Percentiles rank a stretch among this genome's conserved stretches.
phyloP scores from a whole-genome alignment of 306 rosid species.

The Sphenostylis stenocarpa region DNA sequence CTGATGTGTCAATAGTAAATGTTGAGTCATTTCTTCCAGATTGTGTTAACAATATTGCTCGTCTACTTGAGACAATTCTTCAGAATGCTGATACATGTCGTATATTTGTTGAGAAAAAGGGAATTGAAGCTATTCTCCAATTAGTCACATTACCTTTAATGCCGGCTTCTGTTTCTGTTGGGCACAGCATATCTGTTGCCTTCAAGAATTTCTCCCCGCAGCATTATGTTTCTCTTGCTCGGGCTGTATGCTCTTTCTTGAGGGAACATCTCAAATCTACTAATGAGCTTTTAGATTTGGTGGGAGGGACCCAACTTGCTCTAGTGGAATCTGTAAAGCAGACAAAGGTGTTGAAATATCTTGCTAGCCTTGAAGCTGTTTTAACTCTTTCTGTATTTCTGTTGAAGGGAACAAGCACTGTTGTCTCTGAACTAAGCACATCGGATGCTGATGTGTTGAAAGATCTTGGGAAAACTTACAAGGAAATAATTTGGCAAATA shows the following conservation, averaged over 20 bases:
- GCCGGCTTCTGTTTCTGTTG: conserved; percentile 79
- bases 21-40: conserved; percentile 80
- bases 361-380: conserved; percentile 87
- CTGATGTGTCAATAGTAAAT: conserved; percentile 55
- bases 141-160: conserved; percentile 80
- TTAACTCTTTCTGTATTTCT: conserved; percentile 74
- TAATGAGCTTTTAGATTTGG: conserved; percentile 73
- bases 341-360: conserved; percentile 69
- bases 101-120: conserved; percentile 92
- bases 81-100: conserved; percentile 97
- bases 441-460: conserved; percentile 87
- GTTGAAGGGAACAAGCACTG: conserved; percentile 83
- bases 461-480: conserved; percentile 82
- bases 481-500: conserved; percentile 92
- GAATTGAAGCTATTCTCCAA: conserved; percentile 89
- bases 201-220: conserved; percentile 93
- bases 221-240: conserved; percentile 90
- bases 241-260: conserved; percentile 79
- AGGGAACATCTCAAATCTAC: conserved; percentile 85
- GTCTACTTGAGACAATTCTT: conserved; percentile 91
- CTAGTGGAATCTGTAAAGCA: conserved; percentile 64
- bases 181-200: conserved; percentile 86
- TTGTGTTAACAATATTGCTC: conserved; percentile 84
- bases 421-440: conserved; percentile 84
- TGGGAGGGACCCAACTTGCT: conserved; percentile 83